Evolutionary conservation across 1,139 yeast genomes (phyloP).

Genomic region (Taphrina pruni): DNA sequence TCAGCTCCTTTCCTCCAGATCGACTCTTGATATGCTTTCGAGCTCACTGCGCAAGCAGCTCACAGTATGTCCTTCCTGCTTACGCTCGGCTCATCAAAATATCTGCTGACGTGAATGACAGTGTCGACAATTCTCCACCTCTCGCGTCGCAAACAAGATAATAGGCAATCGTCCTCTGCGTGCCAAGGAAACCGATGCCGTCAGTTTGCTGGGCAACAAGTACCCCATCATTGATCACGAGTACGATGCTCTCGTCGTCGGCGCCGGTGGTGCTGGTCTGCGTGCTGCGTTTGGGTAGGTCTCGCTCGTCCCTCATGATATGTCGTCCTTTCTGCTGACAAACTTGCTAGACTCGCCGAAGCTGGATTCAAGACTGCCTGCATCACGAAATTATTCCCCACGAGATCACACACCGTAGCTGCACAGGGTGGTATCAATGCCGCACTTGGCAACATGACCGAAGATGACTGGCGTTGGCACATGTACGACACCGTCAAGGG

Average conservation of each 20-base stretch:
- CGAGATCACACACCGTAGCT: conserved; percentile 98
- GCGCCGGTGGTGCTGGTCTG: conserved; percentile 99
- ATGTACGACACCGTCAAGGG: conserved; percentile 92
- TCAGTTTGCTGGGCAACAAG: conserved; percentile 57
- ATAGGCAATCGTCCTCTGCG: conserved; percentile 48
- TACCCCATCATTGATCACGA: conserved; percentile 91
- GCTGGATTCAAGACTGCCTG: conserved; percentile 98
- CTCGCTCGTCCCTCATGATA: background rate
- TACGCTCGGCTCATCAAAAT: background rate
- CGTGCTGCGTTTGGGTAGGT: conserved; percentile 78
- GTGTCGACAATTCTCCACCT: conserved; percentile 35
- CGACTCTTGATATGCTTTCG: conserved; percentile 10
- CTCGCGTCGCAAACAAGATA: conserved; percentile 29
- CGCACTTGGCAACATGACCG: conserved; percentile 94
- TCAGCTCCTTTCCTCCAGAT: too few relatives aligned
- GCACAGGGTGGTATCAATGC: conserved; percentile 99
- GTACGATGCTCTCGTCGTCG: conserved; percentile 96
- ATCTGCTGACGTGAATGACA: conserved; percentile 21
- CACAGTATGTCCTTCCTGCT: background rate
- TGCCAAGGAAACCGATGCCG: conserved; percentile 54
- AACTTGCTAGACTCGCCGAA: conserved; percentile 73
- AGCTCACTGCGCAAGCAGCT: conserved; percentile 36
- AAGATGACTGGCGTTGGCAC: conserved; percentile 99
- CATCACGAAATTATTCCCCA: conserved; percentile 94
- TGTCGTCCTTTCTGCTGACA: conserved; percentile 16